phyloP scores from a whole-genome alignment of 192 early-diverging fungal genomes.

The Coemansia furcata region DNA sequence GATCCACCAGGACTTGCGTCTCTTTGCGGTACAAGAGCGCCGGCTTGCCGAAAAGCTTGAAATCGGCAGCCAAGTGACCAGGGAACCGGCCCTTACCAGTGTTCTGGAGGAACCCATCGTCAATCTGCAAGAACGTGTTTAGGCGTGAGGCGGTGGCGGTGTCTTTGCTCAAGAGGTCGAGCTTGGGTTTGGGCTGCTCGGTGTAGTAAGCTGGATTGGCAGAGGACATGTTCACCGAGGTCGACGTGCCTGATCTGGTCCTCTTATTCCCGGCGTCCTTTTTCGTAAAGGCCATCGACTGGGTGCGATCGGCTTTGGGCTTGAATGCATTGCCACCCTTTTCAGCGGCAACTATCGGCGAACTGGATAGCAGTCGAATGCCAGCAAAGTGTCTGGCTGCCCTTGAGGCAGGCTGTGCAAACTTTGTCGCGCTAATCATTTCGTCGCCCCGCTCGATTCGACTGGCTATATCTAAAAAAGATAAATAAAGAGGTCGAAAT shows the following conservation, averaged over 20 bases:
- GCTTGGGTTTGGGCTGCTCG: neutral
- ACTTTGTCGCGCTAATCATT: conserved; percentile 2
- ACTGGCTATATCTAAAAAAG: neutral
- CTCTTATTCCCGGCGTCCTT: conserved; percentile 15
- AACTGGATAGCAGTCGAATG: neutral
- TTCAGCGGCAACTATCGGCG: neutral
- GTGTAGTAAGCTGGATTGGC: conserved; percentile 43
- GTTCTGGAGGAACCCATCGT: conserved; percentile 15
- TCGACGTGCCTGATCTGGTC: conserved; percentile 28
- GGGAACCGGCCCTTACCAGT: conserved; percentile 30
- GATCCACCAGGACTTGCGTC: conserved; percentile 34
- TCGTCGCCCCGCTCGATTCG: neutral
- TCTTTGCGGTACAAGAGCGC: conserved; percentile 43
- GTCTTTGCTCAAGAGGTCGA: conserved; percentile 10
- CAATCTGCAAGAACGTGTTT: conserved; percentile 33
- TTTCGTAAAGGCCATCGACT: conserved; percentile 40
- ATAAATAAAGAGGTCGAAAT: neutral
- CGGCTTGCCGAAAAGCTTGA: conserved; percentile 41
- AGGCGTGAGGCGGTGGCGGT: conserved; percentile 19
- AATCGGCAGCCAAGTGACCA: conserved; percentile 33
- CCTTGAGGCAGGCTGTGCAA: conserved; percentile 1
- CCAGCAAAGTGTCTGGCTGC: neutral
- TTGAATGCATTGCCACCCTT: neutral
- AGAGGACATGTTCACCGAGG: conserved; percentile 27
- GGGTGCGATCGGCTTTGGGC: conserved; percentile 31